A percentile compares a stretch with the other conserved stretches of the same genome.
phyloP scores from a whole-genome alignment of 2,329 filamentous ascomycete genomes.

The Penicillium griseofulvum region DNA sequence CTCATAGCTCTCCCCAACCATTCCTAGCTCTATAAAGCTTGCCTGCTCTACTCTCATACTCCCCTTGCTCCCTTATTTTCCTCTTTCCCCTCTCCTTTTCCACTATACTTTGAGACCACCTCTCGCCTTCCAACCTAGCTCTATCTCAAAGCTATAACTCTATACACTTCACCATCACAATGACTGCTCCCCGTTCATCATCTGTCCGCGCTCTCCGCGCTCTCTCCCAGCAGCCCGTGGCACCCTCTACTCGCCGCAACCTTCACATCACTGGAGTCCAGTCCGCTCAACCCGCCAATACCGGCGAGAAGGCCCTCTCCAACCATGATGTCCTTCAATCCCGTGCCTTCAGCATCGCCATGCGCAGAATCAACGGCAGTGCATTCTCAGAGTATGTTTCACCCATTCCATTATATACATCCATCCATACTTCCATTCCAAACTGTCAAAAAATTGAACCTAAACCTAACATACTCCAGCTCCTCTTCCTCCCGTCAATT shows the following conservation, averaged over 20 bases:
- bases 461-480: conserved; percentile 40
- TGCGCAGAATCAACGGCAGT: conserved; percentile 48
- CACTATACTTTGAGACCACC: neutral
- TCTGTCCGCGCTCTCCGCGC: conserved; percentile 47
- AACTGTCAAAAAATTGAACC: neutral
- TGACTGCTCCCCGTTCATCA: conserved; percentile 48
- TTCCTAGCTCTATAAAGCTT: conserved; percentile 19
- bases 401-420: conserved; percentile 1
- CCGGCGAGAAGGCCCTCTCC: conserved; percentile 52
- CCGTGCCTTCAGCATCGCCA: conserved; percentile 55
- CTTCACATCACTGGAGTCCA: conserved; percentile 62
- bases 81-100: neutral
- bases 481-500: conserved; percentile 56
- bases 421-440: neutral
- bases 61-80: neutral
- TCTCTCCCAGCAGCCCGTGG: conserved; percentile 40
- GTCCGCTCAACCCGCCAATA: conserved; percentile 52
- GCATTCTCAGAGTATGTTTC: conserved; percentile 39
- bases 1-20: conserved; percentile 29
- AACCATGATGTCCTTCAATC: conserved; percentile 54
- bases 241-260: conserved; percentile 44
- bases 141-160: neutral
- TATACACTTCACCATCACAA: conserved; percentile 19
- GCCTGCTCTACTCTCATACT: conserved; percentile 1
- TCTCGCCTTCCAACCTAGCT: neutral